Percentiles rank a stretch among this genome's conserved stretches.
Evolutionary conservation across 768 basidiomycete genomes (phyloP).

Genomic region (Coprinopsis marcescibilis): DNA sequence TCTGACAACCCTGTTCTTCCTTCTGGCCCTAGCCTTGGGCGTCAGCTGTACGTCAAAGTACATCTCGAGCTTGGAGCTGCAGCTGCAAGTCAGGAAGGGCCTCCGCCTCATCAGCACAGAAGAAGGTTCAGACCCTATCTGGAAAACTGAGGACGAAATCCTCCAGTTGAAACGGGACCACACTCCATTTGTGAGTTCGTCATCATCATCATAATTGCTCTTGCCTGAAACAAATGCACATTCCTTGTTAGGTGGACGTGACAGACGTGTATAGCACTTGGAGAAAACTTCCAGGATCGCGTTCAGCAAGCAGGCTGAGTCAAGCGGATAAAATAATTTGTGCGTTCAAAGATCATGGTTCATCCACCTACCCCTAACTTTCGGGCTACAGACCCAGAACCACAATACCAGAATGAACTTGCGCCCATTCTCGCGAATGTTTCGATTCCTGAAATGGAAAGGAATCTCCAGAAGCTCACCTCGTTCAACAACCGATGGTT

Average conservation of each 20-base stretch:
- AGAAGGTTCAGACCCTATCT: slow-evolving; percentile 33
- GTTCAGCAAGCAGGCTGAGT: background rate
- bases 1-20: background rate
- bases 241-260: slow-evolving; percentile 31
- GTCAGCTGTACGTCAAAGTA: slow-evolving; percentile 17
- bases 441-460: slow-evolving; percentile 31
- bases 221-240: background rate
- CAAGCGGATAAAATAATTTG: background rate
- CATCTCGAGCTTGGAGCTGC: slow-evolving; percentile 25
- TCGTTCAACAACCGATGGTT: slow-evolving; percentile 41
- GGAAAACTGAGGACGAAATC: slow-evolving; percentile 36
- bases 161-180: slow-evolving; percentile 20
- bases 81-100: slow-evolving; percentile 26
- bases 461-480: slow-evolving; percentile 28
- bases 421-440: slow-evolving; percentile 23
- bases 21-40: background rate
- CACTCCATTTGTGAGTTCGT: background rate
- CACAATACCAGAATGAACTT: slow-evolving; percentile 25
- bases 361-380: background rate
- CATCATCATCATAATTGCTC: background rate
- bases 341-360: slow-evolving; percentile 6
- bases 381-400: slow-evolving; percentile 23
- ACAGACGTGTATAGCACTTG: slow-evolving; percentile 34
- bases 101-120: slow-evolving; percentile 31
- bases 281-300: slow-evolving; percentile 13